Evolutionary conservation across 257 asterid genomes (phyloP).

Genomic region (Schizonepeta tenuifolia): DNA sequence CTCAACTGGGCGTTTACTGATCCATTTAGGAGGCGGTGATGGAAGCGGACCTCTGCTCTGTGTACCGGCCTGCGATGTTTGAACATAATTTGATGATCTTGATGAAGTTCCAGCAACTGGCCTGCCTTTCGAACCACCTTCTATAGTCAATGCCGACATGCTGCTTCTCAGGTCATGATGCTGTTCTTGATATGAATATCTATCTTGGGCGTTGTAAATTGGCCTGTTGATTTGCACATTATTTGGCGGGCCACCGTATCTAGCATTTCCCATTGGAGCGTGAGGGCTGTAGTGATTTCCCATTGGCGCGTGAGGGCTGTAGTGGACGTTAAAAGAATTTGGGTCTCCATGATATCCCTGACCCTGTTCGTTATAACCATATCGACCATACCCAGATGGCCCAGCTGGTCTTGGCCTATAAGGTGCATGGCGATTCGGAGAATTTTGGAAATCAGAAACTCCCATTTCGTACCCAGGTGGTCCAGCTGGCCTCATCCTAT

Average conservation of each 20-base stretch:
- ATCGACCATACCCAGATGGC: constrained; percentile 49
- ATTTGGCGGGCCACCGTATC: constrained; percentile 36
- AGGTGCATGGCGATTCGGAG: constrained; percentile 39
- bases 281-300: constrained; percentile 42
- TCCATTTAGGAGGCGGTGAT: constrained; percentile 83
- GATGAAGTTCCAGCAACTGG: constrained; percentile 38
- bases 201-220: constrained; percentile 43
- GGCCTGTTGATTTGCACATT: constrained; percentile 50
- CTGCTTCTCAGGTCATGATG: constrained; percentile 51
- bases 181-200: constrained; percentile 51
- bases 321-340: constrained; percentile 34
- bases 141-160: constrained; percentile 62
- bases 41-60: constrained; percentile 55
- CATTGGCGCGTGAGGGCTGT: constrained; percentile 45
- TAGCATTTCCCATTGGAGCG: constrained; percentile 44
- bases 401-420: constrained; percentile 52
- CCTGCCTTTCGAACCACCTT: constrained; percentile 41
- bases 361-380: constrained; percentile 47
- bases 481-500: constrained; percentile 73
- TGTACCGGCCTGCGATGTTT: constrained; percentile 21
- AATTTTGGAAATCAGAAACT: constrained; percentile 42
- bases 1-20: constrained; percentile 45
- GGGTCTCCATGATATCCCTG: constrained; percentile 47
- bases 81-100: constrained; percentile 45
- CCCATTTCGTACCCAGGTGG: constrained; percentile 77